phyloP scores from a whole-genome alignment of 495 filamentous ascomycete genomes.

The Aspergillus carlsbadensis region DNA sequence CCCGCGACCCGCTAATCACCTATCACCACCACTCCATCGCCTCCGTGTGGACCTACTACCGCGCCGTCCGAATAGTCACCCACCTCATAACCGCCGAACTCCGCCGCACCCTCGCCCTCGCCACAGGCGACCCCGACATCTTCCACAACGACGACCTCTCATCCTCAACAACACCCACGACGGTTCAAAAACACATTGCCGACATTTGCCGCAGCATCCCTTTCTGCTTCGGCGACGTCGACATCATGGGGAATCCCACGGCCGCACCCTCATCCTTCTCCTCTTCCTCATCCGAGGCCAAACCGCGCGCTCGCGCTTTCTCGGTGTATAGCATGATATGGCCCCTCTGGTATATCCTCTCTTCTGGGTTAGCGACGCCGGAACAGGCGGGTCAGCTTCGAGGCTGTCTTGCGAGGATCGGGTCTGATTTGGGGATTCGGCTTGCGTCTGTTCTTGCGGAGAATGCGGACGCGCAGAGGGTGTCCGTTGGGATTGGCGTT shows the following conservation, averaged over 20 bases:
- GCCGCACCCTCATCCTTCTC: not conserved
- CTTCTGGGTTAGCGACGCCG: conserved; percentile 35
- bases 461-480: conserved; percentile 13
- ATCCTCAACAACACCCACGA: conserved; percentile 2
- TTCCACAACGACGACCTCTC: conserved; percentile 1
- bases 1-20: conserved; percentile 33
- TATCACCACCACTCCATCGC: conserved; percentile 32
- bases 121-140: conserved; percentile 4
- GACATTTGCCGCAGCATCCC: conserved; percentile 45
- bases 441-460: conserved; percentile 37
- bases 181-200: conserved; percentile 35
- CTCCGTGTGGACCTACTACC: conserved; percentile 42
- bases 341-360: conserved; percentile 44
- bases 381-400: conserved; percentile 32
- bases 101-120: conserved; percentile 18
- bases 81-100: conserved; percentile 34
- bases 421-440: conserved; percentile 38
- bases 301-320: conserved; percentile 29
- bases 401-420: conserved; percentile 27
- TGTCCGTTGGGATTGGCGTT: not conserved
- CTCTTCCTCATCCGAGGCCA: not conserved
- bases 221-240: conserved; percentile 38
- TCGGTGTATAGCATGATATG: conserved; percentile 40
- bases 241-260: conserved; percentile 32
- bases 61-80: conserved; percentile 37